A percentile compares a stretch with the other conserved stretches of the same genome.
Conservation (phyloP, 495 filamentous ascomycete species). For the Tuber indicum region DNA sequence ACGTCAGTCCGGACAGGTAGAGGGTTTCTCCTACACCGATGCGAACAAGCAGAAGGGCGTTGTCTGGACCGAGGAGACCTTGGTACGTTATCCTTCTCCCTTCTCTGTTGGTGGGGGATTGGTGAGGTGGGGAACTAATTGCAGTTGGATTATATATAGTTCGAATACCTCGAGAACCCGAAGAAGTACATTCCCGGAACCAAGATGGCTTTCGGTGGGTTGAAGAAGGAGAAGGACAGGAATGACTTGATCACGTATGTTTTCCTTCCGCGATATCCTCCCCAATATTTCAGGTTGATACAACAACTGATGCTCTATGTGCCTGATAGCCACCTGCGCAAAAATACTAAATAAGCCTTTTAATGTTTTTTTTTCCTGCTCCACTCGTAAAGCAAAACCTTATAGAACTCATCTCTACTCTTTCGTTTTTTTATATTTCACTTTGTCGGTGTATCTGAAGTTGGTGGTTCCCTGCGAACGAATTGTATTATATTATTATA, state of each 20-base stretch:
- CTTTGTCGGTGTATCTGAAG: neutral
- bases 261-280: neutral
- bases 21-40: slow-evolving; percentile 96
- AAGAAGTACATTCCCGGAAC: slow-evolving; percentile 98
- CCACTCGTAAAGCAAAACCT: slow-evolving; percentile 7
- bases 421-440: slow-evolving; percentile 9
- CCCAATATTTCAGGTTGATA: neutral
- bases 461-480: neutral
- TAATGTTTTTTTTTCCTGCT: neutral
- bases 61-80: slow-evolving; percentile 75
- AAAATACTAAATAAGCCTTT: slow-evolving; percentile 26
- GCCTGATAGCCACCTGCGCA: slow-evolving; percentile 28
- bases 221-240: slow-evolving; percentile 99
- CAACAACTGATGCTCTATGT: slow-evolving; percentile 2
- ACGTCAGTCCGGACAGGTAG: slow-evolving; percentile 82
- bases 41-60: slow-evolving; percentile 98
- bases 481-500: neutral
- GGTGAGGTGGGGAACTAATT: slow-evolving; percentile 35
- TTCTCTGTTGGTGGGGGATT: neutral
- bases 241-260: slow-evolving; percentile 98
- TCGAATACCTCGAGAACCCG: slow-evolving; percentile 83
- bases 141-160: slow-evolving; percentile 47
- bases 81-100: slow-evolving; percentile 54
- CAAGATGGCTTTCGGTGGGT: slow-evolving; percentile 99
- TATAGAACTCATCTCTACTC: slow-evolving; percentile 39